Conservation (phyloP, 2,329 filamentous ascomycete genomes). For the Dothideomycetes sp. region DNA sequence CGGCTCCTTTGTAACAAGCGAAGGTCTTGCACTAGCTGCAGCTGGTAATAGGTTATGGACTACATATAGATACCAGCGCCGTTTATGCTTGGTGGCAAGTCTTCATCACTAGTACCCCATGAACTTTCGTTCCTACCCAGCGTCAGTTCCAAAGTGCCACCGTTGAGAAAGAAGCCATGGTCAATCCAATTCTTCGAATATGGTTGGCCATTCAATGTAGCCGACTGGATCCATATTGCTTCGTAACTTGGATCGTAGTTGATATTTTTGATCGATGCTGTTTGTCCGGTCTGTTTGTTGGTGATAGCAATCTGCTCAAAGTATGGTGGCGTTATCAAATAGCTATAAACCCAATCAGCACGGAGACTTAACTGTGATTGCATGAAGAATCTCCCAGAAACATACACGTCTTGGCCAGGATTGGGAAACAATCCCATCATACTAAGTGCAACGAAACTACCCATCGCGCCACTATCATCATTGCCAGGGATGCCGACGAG, state of each 20-base stretch:
- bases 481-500: conserved; percentile 32
- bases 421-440: conserved; percentile 37
- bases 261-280: conserved; percentile 28
- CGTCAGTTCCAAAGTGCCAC: conserved; percentile 30
- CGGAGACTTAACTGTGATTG: not conserved
- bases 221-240: conserved; percentile 34
- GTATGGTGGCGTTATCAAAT: conserved; percentile 34
- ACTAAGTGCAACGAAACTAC: conserved; percentile 30
- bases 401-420: conserved; percentile 36
- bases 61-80: not conserved
- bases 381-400: no score
- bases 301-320: conserved; percentile 30
- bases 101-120: conserved; percentile 31
- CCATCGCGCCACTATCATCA: conserved; percentile 36
- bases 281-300: conserved; percentile 28
- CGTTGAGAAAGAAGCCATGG: conserved; percentile 34
- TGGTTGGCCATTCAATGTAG: conserved; percentile 28
- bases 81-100: conserved; percentile 29
- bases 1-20: no score
- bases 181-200: conserved; percentile 35
- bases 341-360: not conserved
- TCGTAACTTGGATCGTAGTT: conserved; percentile 31
- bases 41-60: not conserved
- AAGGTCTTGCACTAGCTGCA: no score
- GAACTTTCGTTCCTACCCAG: conserved; percentile 30